Conservation (phyloP, 805 yeast species). For the Barnettozyma californica region DNA sequence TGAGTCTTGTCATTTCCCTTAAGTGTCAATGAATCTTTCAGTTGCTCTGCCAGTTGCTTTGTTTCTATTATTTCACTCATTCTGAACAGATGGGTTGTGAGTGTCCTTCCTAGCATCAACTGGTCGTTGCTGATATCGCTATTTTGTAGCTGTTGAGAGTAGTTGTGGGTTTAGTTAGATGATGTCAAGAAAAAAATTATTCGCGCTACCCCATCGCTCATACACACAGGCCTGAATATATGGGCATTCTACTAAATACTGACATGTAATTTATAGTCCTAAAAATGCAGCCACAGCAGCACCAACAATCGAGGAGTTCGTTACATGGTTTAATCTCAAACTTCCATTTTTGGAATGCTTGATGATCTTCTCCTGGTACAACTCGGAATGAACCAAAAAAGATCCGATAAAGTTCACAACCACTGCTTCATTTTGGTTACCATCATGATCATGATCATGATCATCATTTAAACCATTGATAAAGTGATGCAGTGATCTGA, state of each 20-base stretch:
- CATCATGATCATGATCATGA: not conserved
- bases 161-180: too few relatives aligned
- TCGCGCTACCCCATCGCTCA: too few relatives aligned
- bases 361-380: conserved; percentile 26
- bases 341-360: conserved; percentile 24
- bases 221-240: too few relatives aligned
- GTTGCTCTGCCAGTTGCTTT: not conserved
- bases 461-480: not conserved
- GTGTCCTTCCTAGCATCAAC: not conserved
- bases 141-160: too few relatives aligned
- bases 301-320: conserved; percentile 46
- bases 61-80: not conserved
- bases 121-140: not conserved
- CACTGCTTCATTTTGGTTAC: not conserved
- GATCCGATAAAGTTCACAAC: conserved; percentile 47
- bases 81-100: not conserved
- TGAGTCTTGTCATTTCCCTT: conserved; percentile 18
- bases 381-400: conserved; percentile 38
- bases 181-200: too few relatives aligned
- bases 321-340: conserved; percentile 35
- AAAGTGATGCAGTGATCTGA: conserved; percentile 10
- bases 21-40: not conserved
- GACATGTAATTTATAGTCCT: not conserved
- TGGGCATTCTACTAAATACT: too few relatives aligned
- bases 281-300: conserved; percentile 45